Evolutionary conservation across 2,329 filamentous ascomycete species (phyloP), one percentile per base, ranked within the genome.

Genomic region (Neoarthrinium moseri): DNA sequence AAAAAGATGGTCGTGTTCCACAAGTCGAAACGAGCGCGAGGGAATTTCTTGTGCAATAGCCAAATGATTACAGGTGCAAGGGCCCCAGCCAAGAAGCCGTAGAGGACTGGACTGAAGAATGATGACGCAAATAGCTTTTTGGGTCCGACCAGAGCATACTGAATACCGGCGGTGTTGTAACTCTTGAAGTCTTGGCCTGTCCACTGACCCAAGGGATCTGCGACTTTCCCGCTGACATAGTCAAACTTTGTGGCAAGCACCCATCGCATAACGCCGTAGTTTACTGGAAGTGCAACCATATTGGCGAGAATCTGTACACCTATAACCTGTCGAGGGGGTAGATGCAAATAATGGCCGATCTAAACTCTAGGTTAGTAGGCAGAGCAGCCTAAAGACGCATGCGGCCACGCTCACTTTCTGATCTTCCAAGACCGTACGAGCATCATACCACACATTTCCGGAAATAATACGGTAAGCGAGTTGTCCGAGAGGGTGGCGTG

Each of bases 1-100:
- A 79, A 82, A 65, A 84, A 84, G 43, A 84, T 84, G 4, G 78
- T 83, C 17, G 76, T 73, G 54, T 84, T 84, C 72, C 73, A 80
- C 15, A 83, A 69, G 23, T 78, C 73, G 53, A 72, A 80, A 26
- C 78, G 78, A 12, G 71, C 68, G 2, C 65, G 66, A 0, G 80
- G 80, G 54, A 83, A 81, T 13, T 63, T 55, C 5, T 70, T 69
- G 55, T 83, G 75, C 7, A 83, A 67, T 0, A 65, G 49, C 53
- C 72, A 83, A 17, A 83, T 61, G 5, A 76, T 18, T 2, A 71
- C 39, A 0, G 78, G 77, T 0, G 66, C 62, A 10, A 62, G 43
- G 2, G 72, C 73, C 6, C 77, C 77, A 33, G 75, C 65, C 6
- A 80, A 62, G 58, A 80, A 81, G 3, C 74, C 77, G 45, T 74